A percentile compares a stretch with the other conserved stretches of the same genome.
phyloP scores from a whole-genome alignment of 768 basidiomycete species.

The Cubamyces lactineus region DNA sequence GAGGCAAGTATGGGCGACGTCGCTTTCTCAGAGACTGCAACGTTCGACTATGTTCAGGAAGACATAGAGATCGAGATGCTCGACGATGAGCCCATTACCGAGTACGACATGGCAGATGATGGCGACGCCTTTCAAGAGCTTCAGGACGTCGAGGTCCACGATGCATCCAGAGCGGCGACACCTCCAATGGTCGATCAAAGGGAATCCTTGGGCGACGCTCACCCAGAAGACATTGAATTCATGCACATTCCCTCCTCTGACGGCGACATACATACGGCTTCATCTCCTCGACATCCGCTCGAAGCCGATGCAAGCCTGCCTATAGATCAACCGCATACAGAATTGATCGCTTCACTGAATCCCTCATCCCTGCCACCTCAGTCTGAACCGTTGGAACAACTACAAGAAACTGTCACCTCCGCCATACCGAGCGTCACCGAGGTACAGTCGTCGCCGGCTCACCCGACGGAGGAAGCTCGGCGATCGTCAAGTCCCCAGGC shows the following conservation, averaged over 20 bases:
- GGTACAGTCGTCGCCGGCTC: not conserved
- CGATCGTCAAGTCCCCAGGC: not conserved
- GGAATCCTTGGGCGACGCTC: slow-evolving; percentile 66
- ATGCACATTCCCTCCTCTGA: slow-evolving; percentile 10
- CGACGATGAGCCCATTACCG: slow-evolving; percentile 48
- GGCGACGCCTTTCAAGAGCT: slow-evolving; percentile 36
- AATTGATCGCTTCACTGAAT: not conserved
- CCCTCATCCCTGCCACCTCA: not conserved
- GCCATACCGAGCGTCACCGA: not conserved
- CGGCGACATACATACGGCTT: not conserved
- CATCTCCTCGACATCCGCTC: not conserved
- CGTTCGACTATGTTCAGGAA: slow-evolving; percentile 36
- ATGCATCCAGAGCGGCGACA: slow-evolving; percentile 41
- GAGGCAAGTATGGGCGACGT: slow-evolving; percentile 69
- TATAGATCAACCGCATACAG: not conserved
- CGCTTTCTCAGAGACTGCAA: slow-evolving; percentile 30
- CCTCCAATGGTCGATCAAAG: slow-evolving; percentile 24
- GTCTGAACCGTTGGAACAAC: not conserved
- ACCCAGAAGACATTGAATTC: not conserved
- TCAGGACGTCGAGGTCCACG: slow-evolving; percentile 54
- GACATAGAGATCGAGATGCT: slow-evolving; percentile 74
- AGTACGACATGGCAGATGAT: slow-evolving; percentile 62
- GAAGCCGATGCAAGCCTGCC: not conserved
- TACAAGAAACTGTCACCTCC: not conserved
- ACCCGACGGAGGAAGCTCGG: not conserved